Evolutionary conservation across 129 eudicot species (phyloP).

Genomic region (Saussurea involucrata): DNA sequence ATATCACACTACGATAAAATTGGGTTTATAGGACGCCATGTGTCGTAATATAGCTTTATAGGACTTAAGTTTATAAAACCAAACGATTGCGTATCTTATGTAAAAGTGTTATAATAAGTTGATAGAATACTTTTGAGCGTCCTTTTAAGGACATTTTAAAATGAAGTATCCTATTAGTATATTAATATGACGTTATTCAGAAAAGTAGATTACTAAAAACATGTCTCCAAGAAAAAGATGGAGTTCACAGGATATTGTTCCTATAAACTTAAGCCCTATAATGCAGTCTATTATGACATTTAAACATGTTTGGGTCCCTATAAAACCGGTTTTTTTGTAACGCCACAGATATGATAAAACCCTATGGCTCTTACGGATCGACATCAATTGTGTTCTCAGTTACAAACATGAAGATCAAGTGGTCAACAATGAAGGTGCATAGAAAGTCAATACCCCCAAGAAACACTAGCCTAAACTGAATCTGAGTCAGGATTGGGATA

Average conservation of each 20-base stretch:
- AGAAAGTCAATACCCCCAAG: background rate
- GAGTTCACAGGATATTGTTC: background rate
- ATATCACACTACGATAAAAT: too few relatives aligned
- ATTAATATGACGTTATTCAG: too few relatives aligned
- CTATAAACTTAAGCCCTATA: background rate
- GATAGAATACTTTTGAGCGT: too few relatives aligned
- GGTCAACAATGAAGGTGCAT: conserved; percentile 18
- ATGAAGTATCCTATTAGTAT: too few relatives aligned
- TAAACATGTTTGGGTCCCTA: background rate
- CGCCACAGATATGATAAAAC: background rate
- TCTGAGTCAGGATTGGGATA: conserved; percentile 3
- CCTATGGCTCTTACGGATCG: background rate
- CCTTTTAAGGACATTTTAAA: too few relatives aligned
- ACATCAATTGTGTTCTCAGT: background rate
- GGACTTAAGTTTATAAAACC: too few relatives aligned
- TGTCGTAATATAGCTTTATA: too few relatives aligned
- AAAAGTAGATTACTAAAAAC: too few relatives aligned
- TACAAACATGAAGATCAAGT: background rate
- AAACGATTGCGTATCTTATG: too few relatives aligned
- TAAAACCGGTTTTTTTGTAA: background rate
- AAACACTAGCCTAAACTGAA: conserved; percentile 12
- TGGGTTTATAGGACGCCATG: too few relatives aligned
- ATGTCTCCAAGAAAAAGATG: too few relatives aligned
- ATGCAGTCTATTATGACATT: background rate
- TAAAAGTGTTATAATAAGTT: too few relatives aligned